These are phyloP conservation scores for Blumeria hordei DNA, from an alignment of 2,329 filamentous ascomycete species.

Conservation along the genomic window DNA sequence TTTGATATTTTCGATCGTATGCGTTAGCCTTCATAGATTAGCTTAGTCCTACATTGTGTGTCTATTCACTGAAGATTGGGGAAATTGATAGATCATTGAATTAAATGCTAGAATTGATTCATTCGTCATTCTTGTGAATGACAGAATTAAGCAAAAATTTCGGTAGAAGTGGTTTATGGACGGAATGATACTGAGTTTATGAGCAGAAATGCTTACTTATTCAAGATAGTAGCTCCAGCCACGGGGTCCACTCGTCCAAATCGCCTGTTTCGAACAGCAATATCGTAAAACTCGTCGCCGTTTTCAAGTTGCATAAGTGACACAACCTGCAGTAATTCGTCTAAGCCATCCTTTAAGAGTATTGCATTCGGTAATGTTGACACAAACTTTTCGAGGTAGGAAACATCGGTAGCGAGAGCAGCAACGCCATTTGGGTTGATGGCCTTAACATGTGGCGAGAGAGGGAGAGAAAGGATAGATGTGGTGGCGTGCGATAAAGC, in stretches of 20 bases:
- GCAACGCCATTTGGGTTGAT: conserved; percentile 75
- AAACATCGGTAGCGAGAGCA: conserved; percentile 59
- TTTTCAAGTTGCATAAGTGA: conserved; percentile 71
- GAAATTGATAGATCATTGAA: too few species aligned
- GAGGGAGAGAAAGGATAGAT: conserved; percentile 34
- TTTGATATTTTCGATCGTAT: background rate
- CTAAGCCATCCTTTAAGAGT: conserved; percentile 71
- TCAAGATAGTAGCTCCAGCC: conserved; percentile 70
- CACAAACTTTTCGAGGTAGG: conserved; percentile 69
- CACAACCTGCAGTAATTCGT: conserved; percentile 84
- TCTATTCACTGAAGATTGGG: too few species aligned
- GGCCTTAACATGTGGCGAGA: conserved; percentile 36
- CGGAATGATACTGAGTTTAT: background rate
- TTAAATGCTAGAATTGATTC: too few species aligned
- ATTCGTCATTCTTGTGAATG: too few species aligned
- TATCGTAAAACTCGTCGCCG: conserved; percentile 91
- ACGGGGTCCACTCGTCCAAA: conserved; percentile 81
- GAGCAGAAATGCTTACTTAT: conserved; percentile 37
- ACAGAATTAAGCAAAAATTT: too few species aligned
- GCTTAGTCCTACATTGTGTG: background rate
- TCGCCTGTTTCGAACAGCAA: conserved; percentile 70
- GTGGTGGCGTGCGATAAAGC: conserved; percentile 75
- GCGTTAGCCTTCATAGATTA: background rate
- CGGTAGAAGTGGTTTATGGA: too few species aligned
- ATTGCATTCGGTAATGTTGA: conserved; percentile 58